These are phyloP conservation scores for Plectosphaerella sp. DNA, from an alignment of 2,329 filamentous ascomycete genomes.

Conservation along the genomic window DNA sequence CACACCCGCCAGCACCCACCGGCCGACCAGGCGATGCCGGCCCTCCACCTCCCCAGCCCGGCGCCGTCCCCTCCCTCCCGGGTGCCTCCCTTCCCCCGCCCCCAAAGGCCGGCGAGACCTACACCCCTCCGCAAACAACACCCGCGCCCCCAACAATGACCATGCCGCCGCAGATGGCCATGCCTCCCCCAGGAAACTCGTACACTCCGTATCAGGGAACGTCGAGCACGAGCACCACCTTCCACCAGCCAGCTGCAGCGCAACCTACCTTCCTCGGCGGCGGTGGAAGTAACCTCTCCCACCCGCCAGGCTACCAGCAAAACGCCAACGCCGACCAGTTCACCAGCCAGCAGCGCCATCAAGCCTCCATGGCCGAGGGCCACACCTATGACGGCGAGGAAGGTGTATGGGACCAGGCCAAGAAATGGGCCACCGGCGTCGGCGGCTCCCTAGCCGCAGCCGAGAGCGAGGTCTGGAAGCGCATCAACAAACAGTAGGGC, in stretches of 20 bases:
- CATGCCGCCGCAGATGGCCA: constrained; percentile 45
- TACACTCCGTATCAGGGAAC: constrained; percentile 41
- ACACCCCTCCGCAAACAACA: constrained; percentile 28
- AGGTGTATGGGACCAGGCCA: constrained; percentile 52
- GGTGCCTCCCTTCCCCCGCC: constrained; percentile 39
- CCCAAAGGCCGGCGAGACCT: constrained; percentile 44
- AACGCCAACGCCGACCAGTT: constrained; percentile 49
- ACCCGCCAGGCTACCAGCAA: constrained; percentile 54
- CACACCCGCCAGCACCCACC: constrained; percentile 11
- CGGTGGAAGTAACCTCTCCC: constrained; percentile 26
- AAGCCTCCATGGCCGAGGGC: constrained; percentile 22
- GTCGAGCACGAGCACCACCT: constrained; percentile 30
- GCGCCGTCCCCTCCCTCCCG: constrained; percentile 38
- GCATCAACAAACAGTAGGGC: constrained; percentile 52
- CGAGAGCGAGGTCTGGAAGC: constrained; percentile 59
- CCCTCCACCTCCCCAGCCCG: constrained; percentile 54
- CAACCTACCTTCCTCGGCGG: constrained; percentile 19
- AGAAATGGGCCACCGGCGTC: constrained; percentile 53
- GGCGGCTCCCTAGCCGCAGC: constrained; percentile 54
- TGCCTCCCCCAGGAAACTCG: constrained; percentile 39
- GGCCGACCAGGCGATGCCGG: constrained; percentile 14
- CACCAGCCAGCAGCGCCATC: constrained; percentile 39
- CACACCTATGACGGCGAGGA: constrained; percentile 20
- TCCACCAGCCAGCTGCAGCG: constrained; percentile 19
- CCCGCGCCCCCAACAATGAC: constrained; percentile 24